Evolutionary conservation across 2,329 filamentous ascomycete species (phyloP).

Genomic region (Raffaelea albimanens): DNA sequence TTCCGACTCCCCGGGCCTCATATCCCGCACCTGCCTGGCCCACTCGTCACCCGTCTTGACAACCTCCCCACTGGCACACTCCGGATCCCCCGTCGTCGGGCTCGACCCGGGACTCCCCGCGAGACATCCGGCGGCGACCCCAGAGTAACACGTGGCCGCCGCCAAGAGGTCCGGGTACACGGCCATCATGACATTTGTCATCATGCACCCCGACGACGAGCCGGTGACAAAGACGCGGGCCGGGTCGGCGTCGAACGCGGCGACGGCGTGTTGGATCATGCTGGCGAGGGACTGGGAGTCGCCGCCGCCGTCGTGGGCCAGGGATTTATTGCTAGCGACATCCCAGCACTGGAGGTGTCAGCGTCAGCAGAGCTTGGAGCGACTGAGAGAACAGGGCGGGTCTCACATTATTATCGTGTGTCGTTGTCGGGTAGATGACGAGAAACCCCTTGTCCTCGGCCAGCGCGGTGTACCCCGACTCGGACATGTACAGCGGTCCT

Average conservation of each 20-base stretch:
- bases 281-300: constrained; percentile 39
- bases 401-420: constrained; percentile 20
- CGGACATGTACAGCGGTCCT: neutral
- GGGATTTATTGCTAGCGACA: constrained; percentile 31
- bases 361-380: no score
- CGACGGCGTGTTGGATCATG: constrained; percentile 41
- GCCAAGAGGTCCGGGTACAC: constrained; percentile 23
- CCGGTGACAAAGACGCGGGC: constrained; percentile 38
- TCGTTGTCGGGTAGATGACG: constrained; percentile 13
- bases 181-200: constrained; percentile 24
- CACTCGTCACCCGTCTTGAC: constrained; percentile 33
- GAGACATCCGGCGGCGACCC: constrained; percentile 19
- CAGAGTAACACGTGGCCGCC: constrained; percentile 21
- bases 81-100: constrained; percentile 17
- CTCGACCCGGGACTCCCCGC: constrained; percentile 13
- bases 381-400: constrained; percentile 8
- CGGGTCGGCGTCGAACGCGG: constrained; percentile 35
- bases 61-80: constrained; percentile 34
- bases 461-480: neutral
- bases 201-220: constrained; percentile 26
- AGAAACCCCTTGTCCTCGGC: constrained; percentile 5
- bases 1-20: no score
- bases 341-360: constrained; percentile 37
- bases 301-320: constrained; percentile 39
- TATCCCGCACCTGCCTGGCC: constrained; percentile 31